phyloP scores from a whole-genome alignment of 2,329 filamentous ascomycete genomes.

The Claviceps sp. region DNA sequence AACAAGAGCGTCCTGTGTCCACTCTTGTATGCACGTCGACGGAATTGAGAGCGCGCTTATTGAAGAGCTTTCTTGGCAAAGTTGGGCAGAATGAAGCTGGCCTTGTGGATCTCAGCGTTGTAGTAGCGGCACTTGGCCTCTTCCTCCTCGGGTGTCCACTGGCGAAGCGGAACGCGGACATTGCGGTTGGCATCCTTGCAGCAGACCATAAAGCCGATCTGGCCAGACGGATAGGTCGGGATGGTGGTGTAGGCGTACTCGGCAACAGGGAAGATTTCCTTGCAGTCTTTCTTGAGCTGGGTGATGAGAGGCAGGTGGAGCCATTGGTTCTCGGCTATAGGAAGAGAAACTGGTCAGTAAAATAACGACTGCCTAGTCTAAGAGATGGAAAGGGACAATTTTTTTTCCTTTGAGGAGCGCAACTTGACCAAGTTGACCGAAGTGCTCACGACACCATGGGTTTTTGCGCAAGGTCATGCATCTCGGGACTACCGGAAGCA shows the following conservation, averaged over 20 bases:
- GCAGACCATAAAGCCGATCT: conserved; percentile 99
- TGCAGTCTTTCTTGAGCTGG: conserved; percentile 92
- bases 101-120: conserved; percentile 92
- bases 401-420: neutral
- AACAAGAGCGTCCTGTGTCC: conserved; percentile 1
- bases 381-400: neutral
- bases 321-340: conserved; percentile 94
- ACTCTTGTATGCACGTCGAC: too few relatives aligned
- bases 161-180: conserved; percentile 72
- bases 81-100: conserved; percentile 82
- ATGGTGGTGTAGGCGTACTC: conserved; percentile 99
- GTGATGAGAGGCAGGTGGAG: conserved; percentile 89
- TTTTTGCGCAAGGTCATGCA: conserved; percentile 4
- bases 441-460: neutral
- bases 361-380: conserved; percentile 3
- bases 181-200: conserved; percentile 81
- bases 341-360: conserved; percentile 6
- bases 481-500: conserved; percentile 25
- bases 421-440: neutral
- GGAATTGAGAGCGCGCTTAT: conserved; percentile 19
- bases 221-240: conserved; percentile 94
- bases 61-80: conserved; percentile 72
- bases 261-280: conserved; percentile 90
- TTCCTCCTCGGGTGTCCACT: conserved; percentile 78
- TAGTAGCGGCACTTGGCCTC: conserved; percentile 91